phyloP scores from a whole-genome alignment of 2,329 filamentous ascomycete species.

The Fusarium scirpi region DNA sequence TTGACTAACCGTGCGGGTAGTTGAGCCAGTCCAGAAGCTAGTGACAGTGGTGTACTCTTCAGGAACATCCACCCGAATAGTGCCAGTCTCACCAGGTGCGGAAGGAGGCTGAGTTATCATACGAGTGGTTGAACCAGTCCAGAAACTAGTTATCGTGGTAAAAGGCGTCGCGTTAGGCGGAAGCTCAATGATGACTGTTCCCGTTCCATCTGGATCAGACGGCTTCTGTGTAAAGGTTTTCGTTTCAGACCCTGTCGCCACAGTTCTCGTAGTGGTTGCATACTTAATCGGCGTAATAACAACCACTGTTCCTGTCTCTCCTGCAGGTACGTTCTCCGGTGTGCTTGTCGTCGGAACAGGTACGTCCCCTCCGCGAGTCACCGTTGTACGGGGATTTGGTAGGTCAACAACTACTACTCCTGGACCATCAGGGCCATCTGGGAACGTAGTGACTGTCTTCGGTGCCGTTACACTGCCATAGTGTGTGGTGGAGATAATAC shows the following conservation, averaged over 20 bases:
- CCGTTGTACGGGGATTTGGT: not conserved
- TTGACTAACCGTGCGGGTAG: not conserved
- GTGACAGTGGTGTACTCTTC: not conserved
- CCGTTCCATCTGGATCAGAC: not conserved
- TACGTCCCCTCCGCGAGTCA: not conserved
- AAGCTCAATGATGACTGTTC: not conserved
- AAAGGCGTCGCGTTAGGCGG: not conserved
- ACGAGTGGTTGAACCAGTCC: not conserved
- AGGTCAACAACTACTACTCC: not conserved
- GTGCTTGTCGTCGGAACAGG: not conserved
- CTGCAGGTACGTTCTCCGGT: not conserved
- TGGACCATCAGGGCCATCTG: not conserved
- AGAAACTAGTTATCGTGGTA: not conserved
- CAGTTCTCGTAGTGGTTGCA: not conserved
- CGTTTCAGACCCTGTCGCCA: not conserved
- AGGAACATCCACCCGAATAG: not conserved
- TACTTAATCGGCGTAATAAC: slow-evolving; percentile 1
- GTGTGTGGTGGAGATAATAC: not conserved
- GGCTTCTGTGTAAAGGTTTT: not conserved
- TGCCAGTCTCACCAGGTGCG: not conserved
- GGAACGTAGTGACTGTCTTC: not conserved
- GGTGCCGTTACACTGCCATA: slow-evolving; percentile 1
- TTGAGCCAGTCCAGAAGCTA: not conserved
- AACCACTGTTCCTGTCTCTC: slow-evolving; percentile 1
- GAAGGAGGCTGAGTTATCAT: not conserved